phyloP scores from a whole-genome alignment of 2,329 filamentous ascomycete genomes.

The Epichloe scottii region DNA sequence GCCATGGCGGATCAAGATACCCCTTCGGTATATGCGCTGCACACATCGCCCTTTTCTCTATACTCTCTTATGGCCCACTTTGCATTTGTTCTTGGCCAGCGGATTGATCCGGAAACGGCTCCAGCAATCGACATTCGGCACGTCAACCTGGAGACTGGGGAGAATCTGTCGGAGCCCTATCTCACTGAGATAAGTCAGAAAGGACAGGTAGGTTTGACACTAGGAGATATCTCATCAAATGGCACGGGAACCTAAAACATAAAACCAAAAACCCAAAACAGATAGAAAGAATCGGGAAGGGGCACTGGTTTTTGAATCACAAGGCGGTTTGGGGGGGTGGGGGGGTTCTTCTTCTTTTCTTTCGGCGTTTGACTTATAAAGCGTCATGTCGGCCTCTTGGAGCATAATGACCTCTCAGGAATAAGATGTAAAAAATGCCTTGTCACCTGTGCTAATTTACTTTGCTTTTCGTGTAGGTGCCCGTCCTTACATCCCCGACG shows the following conservation, averaged over 20 bases:
- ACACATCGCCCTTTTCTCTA: constrained; percentile 18
- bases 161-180: constrained; percentile 17
- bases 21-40: constrained; percentile 14
- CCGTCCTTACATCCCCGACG: constrained; percentile 15
- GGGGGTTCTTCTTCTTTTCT: too few relatives aligned
- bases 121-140: constrained; percentile 14
- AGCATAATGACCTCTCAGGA: too few relatives aligned
- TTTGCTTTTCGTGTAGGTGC: constrained; percentile 11
- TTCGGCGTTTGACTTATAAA: too few relatives aligned
- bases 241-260: too few relatives aligned
- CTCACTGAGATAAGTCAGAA: constrained; percentile 16
- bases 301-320: too few relatives aligned
- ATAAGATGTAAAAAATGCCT: neutral
- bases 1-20: constrained; percentile 7
- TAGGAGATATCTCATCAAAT: too few relatives aligned
- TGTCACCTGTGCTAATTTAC: neutral
- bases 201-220: constrained; percentile 14
- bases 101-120: constrained; percentile 13
- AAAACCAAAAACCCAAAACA: too few relatives aligned
- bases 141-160: constrained; percentile 15
- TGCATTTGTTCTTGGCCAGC: constrained; percentile 14
- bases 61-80: constrained; percentile 21
- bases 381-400: too few relatives aligned
- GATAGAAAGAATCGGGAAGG: too few relatives aligned
- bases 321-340: too few relatives aligned